A percentile compares a stretch with the other conserved stretches of the same genome.
Conservation (phyloP, 768 basidiomycete genomes). For the Amanita thiersii region DNA sequence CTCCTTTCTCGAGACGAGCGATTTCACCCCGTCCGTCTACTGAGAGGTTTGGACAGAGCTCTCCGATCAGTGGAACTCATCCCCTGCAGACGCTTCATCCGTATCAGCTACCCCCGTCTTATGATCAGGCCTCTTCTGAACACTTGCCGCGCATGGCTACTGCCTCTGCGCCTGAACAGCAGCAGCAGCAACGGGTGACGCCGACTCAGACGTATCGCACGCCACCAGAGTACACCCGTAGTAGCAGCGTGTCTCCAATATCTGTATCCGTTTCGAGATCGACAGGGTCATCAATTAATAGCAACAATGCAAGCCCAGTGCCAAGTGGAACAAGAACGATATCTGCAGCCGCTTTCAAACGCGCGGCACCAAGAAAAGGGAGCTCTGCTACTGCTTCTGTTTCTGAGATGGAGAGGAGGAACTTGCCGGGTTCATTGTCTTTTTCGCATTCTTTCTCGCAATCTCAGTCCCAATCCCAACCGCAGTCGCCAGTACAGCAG, state of each 20-base stretch:
- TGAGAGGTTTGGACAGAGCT: constrained; percentile 10
- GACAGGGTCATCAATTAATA: too few relatives aligned
- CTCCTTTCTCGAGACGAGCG: constrained; percentile 29
- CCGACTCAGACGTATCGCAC: too few relatives aligned
- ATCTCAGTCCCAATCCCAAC: background rate
- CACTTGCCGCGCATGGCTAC: constrained; percentile 9
- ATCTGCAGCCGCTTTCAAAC: constrained; percentile 67
- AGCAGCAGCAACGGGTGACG: too few relatives aligned
- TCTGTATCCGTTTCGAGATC: too few relatives aligned
- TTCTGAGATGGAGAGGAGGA: background rate
- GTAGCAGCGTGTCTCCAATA: too few relatives aligned
- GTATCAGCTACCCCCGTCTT: constrained; percentile 4
- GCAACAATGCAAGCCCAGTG: constrained; percentile 9
- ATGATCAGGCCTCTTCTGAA: background rate
- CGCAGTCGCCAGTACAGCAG: background rate
- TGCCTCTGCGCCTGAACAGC: too few relatives aligned
- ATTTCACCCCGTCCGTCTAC: constrained; percentile 31
- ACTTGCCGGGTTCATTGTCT: background rate
- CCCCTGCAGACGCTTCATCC: constrained; percentile 13
- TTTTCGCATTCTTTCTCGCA: background rate
- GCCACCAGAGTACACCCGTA: constrained; percentile 33
- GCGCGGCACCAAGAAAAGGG: constrained; percentile 26
- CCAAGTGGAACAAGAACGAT: constrained; percentile 49
- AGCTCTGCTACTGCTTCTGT: background rate
- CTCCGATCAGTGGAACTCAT: constrained; percentile 3